Base-by-base conservation (phyloP, 495 filamentous ascomycete genomes). In the Umbilicaria muhlenbergii region DNA sequence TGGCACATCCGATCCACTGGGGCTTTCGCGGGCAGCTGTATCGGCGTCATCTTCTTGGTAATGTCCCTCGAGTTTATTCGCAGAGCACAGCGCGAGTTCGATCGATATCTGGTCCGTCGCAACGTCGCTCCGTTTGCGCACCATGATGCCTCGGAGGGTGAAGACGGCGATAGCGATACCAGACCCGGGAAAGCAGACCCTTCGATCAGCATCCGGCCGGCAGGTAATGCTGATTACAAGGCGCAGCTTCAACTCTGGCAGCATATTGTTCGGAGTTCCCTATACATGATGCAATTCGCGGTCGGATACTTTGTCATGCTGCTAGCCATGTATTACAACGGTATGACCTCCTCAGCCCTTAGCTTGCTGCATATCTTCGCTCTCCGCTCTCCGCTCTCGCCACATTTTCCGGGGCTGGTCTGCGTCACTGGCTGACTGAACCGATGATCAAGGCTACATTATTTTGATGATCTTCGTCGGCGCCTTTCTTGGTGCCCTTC, bases 241-340 rank as follows among this genome's bases (percentile, higher is more conserved):
- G 24, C 24, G 24, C 24, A 28, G 8, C 77, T 73, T 0, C 69
- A 54, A 3, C 24, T 71, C 2, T 44, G 65, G 12, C 73, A 84
- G 53, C 80, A 85, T 47, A 52, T 62, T 3, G 50, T 81, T n/a
- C 71, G 81, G 2, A 73, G 78, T 0, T 32, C 69, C 28, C 46
- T 87, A 18, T 75, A 83, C 51, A 77, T 73, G 64, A 6, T 73
- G 15, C 79, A 83, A 48, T 82, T 85, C 52, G 75, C 72, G 0
- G 69, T 80, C 4, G 79, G 78, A 13, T 86, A 84, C 52, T 71
- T 83, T 51, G 57, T 83, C 43, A 82, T 84, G 78, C 55, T 86
- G 42, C 58, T 73, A n/a, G 71, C 74, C 5, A 77, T 78, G 71
- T 79, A 75, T 38, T 80, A 71, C 58, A 80, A 80, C 42, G 77